phyloP scores from a whole-genome alignment of 257 asterid genomes.

The Euphrasia confusa region DNA sequence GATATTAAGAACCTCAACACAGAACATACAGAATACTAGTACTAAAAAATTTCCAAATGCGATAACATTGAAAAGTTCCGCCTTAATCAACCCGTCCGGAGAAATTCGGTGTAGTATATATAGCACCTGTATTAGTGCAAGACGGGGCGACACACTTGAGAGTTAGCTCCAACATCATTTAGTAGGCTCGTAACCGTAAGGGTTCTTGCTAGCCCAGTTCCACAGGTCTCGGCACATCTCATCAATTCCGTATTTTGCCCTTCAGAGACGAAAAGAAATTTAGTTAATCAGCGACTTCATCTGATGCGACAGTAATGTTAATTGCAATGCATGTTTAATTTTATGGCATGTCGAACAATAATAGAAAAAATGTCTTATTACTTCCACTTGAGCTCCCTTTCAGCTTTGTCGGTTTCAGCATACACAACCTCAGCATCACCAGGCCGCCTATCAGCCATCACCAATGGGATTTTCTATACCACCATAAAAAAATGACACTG shows the following conservation, averaged over 20 bases:
- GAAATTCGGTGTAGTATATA: background rate
- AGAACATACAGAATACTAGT: background rate
- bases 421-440: slow-evolving; percentile 95
- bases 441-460: slow-evolving; percentile 80
- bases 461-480: slow-evolving; percentile 74
- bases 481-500: background rate
- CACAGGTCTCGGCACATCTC: slow-evolving; percentile 96
- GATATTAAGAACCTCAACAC: slow-evolving; percentile 10
- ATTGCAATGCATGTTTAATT: background rate
- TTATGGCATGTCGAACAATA: background rate
- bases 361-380: slow-evolving; percentile 32
- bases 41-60: slow-evolving; percentile 5
- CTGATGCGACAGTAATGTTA: background rate
- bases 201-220: slow-evolving; percentile 99
- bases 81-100: background rate
- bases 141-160: background rate
- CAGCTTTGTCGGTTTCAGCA: slow-evolving; percentile 87
- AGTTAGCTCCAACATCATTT: slow-evolving; percentile 21
- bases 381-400: slow-evolving; percentile 88
- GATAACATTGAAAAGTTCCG: background rate
- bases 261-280: slow-evolving; percentile 21
- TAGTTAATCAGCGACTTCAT: background rate
- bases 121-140: background rate
- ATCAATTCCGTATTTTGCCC: slow-evolving; percentile 73
- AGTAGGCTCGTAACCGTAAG: slow-evolving; percentile 65